These are phyloP conservation scores for Pseudocercospora vitis DNA, from an alignment of 2,329 filamentous ascomycete genomes.

Conservation along the genomic window DNA sequence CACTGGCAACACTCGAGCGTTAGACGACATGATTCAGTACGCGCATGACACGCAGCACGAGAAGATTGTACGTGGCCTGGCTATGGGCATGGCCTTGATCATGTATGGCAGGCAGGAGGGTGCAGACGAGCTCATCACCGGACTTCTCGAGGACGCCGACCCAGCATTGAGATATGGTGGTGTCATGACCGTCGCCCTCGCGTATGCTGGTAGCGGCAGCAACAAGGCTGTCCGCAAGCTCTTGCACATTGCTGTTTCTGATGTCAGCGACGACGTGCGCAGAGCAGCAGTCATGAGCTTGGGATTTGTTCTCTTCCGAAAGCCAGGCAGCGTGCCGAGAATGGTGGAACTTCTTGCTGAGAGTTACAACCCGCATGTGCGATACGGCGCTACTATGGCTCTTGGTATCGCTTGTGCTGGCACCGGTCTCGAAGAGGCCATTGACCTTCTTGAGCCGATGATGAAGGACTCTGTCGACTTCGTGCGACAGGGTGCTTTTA, in stretches of 20 bases:
- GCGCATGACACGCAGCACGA: conserved; percentile 98
- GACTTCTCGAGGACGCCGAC: conserved; percentile 88
- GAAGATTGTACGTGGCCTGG: conserved; percentile 95
- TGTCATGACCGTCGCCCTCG: conserved; percentile 97
- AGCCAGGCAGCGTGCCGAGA: conserved; percentile 91
- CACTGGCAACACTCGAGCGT: conserved; percentile 88
- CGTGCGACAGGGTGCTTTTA: conserved; percentile 92
- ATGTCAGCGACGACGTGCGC: conserved; percentile 96
- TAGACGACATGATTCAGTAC: conserved; percentile 97
- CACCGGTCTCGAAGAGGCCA: conserved; percentile 91
- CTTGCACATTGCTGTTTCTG: conserved; percentile 92
- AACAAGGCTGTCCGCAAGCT: conserved; percentile 98
- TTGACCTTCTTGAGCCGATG: conserved; percentile 97
- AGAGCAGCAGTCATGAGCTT: conserved; percentile 96
- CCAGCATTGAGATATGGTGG: conserved; percentile 92
- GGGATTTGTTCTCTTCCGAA: conserved; percentile 97
- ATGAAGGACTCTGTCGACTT: conserved; percentile 99
- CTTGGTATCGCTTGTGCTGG: conserved; percentile 97
- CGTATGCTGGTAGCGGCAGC: conserved; percentile 95
- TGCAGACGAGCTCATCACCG: conserved; percentile 91
- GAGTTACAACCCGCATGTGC: conserved; percentile 97
- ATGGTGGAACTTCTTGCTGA: conserved; percentile 99
- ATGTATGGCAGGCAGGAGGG: conserved; percentile 97
- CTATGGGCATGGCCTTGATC: conserved; percentile 94
- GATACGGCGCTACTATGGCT: conserved; percentile 97